Percentiles rank a stretch among this genome's conserved stretches.
phyloP scores from a whole-genome alignment of 805 yeast species.

The Priceomyces medius region DNA sequence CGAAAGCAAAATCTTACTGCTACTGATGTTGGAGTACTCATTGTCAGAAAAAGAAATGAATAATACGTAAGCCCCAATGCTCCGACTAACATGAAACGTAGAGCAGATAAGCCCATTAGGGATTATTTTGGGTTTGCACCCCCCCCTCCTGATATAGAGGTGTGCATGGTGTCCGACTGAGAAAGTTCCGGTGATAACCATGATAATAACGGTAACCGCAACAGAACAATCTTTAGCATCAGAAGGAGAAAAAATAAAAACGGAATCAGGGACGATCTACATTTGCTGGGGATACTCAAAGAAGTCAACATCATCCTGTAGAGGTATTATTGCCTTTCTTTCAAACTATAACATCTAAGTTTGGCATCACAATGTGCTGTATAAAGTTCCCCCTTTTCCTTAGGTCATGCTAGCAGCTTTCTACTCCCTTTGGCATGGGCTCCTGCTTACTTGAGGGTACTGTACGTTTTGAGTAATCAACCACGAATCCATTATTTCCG shows the following conservation, averaged over 20 bases:
- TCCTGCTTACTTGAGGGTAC: conserved; percentile 2
- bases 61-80: neutral
- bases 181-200: neutral
- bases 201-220: neutral
- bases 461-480: conserved; percentile 6
- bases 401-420: neutral
- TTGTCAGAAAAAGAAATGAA: neutral
- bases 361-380: too few species aligned
- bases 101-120: neutral
- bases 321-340: too few species aligned
- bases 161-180: neutral
- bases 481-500: conserved; percentile 4
- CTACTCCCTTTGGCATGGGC: conserved; percentile 2
- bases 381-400: too few species aligned
- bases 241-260: too few species aligned
- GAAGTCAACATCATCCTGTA: too few species aligned
- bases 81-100: neutral
- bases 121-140: neutral
- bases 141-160: neutral
- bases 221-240: too few species aligned
- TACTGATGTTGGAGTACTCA: neutral
- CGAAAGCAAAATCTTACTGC: neutral
- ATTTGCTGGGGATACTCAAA: too few species aligned
- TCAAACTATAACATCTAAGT: too few species aligned
- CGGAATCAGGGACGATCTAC: too few species aligned